Conservation (phyloP, 345 rosid genomes). For the Salix exigua region DNA sequence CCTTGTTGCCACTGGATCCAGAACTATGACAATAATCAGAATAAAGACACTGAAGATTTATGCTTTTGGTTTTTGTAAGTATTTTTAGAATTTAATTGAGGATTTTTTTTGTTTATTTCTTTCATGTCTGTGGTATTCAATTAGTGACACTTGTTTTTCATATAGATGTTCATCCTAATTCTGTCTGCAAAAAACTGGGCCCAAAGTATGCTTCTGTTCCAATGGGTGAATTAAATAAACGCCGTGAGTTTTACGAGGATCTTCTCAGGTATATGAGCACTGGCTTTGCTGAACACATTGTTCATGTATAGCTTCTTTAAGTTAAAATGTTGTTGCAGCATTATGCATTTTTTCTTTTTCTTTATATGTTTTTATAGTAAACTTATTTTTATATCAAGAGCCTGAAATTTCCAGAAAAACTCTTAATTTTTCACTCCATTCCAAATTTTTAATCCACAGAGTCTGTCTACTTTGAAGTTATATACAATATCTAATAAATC, state of each 20-base stretch:
- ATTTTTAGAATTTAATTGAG: conserved; percentile 16
- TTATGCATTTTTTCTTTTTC: neutral
- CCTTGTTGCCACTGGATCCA: conserved; percentile 94
- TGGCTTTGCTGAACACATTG: neutral
- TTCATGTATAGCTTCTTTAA: neutral
- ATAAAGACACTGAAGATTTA: conserved; percentile 75
- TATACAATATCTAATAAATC: neutral
- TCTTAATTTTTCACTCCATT: neutral
- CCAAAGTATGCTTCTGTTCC: conserved; percentile 66
- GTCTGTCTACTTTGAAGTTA: no score
- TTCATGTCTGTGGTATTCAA: neutral
- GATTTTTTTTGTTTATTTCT: neutral
- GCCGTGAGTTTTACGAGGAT: conserved; percentile 62
- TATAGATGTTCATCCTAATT: conserved; percentile 72
- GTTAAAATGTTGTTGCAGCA: neutral
- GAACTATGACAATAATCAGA: conserved; percentile 76
- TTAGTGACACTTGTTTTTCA: conserved; percentile 10
- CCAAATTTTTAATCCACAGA: neutral
- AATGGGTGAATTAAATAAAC: conserved; percentile 45
- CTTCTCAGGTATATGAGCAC: conserved; percentile 65
- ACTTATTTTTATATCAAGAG: neutral
- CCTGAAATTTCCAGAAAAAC: neutral
- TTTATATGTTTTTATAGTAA: neutral
- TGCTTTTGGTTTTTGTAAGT: conserved; percentile 96
- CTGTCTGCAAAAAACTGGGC: conserved; percentile 79